Evolutionary conservation across 2,329 filamentous ascomycete species (phyloP), one percentile per base, ranked within the genome.

Genomic region (Penicillium frequentans): DNA sequence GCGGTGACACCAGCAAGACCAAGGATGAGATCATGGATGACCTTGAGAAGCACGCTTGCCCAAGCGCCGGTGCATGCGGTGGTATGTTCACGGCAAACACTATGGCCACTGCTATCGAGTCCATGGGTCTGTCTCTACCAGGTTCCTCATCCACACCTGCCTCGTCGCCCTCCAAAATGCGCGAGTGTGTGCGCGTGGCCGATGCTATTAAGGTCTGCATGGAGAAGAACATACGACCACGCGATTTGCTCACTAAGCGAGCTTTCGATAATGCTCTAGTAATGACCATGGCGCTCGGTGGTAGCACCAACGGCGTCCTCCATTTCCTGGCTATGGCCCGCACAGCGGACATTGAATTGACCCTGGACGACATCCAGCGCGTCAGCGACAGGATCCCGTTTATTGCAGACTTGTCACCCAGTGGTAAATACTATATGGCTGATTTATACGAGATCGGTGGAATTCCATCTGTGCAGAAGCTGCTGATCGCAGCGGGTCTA

Each of bases 81-180:
- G 91, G 93, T 19, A 96, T 96, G 92, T 96, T 92, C 78, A 96
- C 92, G 1, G 92, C 92, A 62, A 96, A 96, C 77, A 96, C 91
- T 24, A 93, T 96, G 90, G 90, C 91, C 4, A 93, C 90, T 0
- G 90, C 90, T 14, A 91, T 96, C 62, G 91, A 96, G 78, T 90
- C 90, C 43, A 91, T 96, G 83, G 92, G 92, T 27, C 81, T 96
- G 29, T 87, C 87, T 0, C 81, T 96, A 8, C 91, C 92, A 0
- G 91, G 91, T 1, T 95, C 90, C 0, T 93, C 90, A 0, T 93
- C 90, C 1, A 95, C 87, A 53, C 91, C 91, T 1, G 92, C 92
- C 1, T 82, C 85, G 19, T 90, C 88, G 3, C 90, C 91, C 0
- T 86, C 91, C 48, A 96, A 96, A 78, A 86, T 89, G 76, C 87